Evolutionary conservation across 2,329 filamentous ascomycete species (phyloP), one percentile per base, ranked within the genome.

Genomic region (Domatiomyces catenatus): DNA sequence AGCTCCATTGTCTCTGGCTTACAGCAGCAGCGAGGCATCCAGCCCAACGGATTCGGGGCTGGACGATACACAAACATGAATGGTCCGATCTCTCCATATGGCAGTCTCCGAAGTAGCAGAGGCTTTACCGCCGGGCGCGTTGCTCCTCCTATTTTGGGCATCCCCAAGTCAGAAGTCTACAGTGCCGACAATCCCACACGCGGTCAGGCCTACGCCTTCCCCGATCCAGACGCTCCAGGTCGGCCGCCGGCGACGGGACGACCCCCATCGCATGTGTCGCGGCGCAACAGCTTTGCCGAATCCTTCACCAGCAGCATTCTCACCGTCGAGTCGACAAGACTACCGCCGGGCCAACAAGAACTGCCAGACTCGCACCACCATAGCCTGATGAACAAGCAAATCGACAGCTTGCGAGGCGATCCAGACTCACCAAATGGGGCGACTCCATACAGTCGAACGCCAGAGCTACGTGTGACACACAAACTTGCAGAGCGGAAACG

Each of bases 281-380:
- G 70, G 10, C 68, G 71, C 47, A 67, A 67, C 46, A 73, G 71
- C 55, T 66, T 66, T 17, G 69, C 70, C 8, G 69, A 71, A 48
- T 73, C 71, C 2, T 61, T 72, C 49, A 62, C 64, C 17, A 73
- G 69, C 53, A 72, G 71, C 56, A 60, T 71, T 17, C 69, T 70
- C 53, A 72, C 70, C 0, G 77, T 77, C 1, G 69, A 73, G 59
- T 87, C 84, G 44, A 63, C 64, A 8, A 66, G 69, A 12, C 60
- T 72, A 48, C 70, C 71, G 26, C 66, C 64, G 24, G 71, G 70
- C 36, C 71, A 73, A 56, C 70, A 72, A 71, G 70, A 73, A 63
- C 62, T 73, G 28, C 69, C 70, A 3, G 68, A 69, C 48, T 69
- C 66, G 47, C 70, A 73, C 51, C 71, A 73, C 52, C 69, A 73